Base-by-base conservation (phyloP, 2,329 filamentous ascomycete species). In the Colletotrichum endophyticum region DNA sequence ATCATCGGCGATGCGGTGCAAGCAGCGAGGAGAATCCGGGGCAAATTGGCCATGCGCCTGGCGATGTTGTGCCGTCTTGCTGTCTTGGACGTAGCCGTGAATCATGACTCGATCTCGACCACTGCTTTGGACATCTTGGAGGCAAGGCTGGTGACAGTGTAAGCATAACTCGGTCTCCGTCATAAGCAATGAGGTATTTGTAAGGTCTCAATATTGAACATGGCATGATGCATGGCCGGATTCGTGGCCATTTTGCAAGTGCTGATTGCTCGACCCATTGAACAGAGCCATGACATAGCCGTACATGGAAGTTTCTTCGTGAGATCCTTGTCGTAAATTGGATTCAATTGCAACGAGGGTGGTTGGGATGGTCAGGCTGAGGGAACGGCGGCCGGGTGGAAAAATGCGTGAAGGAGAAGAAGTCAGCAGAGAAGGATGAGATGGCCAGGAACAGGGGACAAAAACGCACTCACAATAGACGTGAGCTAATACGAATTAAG, bases 361-460 rank as follows among this genome's bases (percentile, higher is more conserved):
- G 70, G 22, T 44, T 53, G 49, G 57, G 44, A 27, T 25, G 28
- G 34, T 13, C 39, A 68, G 56, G 36, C 64, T 57, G 73, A 63
- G 63, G 44, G 25, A 59, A 64, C 5, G 19, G 44, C 39, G 64
- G 36, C 39, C 32, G 9, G 63, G 15, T 34, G 39, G 28, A 56
- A 63, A 59, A 64, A 28, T 25, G 13, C 13, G 57, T 36, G 30
- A 34, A 68, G 32, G 44, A 56, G 34, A 73, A 56, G 70, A 16
- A 59, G 74, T 74, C 39, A 76, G 70, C 70, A 74, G 32, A 68
- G 27, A 53, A 62, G 39, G 44, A 66, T 36, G 34, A 34, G 28
- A 71, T 61, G 70, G 69, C 57, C 59, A 70, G 74, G 74, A 66
- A 70, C 74, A 73, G 66, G 74, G 74, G 70, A 32, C 32, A 32